Conservation (phyloP, 2,329 filamentous ascomycete genomes). For the Fusarium xylarioides region DNA sequence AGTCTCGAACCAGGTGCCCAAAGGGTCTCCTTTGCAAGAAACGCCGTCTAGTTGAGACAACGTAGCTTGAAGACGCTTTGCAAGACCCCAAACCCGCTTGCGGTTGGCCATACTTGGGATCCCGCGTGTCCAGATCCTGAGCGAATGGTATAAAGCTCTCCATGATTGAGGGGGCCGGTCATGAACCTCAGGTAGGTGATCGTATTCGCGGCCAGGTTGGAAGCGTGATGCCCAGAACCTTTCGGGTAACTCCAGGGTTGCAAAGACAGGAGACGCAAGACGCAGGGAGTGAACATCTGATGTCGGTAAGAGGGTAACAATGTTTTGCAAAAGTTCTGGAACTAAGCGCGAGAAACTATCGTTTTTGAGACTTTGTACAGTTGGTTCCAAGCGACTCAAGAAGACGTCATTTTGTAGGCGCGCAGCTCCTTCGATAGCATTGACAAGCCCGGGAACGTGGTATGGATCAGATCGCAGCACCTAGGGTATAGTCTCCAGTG, state of each 20-base stretch:
- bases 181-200: conserved; percentile 1
- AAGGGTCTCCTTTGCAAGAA: background rate
- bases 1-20: conserved; percentile 8
- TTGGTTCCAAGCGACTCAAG: background rate
- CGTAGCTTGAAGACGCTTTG: background rate
- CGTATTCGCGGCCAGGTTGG: conserved; percentile 10
- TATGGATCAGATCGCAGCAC: background rate
- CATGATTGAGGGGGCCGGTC: conserved; percentile 1
- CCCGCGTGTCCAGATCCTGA: background rate
- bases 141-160: background rate
- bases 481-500: background rate
- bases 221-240: conserved; percentile 30
- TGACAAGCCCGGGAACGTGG: accelerated
- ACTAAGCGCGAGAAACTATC: conserved; percentile 9
- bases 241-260: background rate
- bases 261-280: conserved; percentile 17
- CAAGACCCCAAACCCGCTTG: conserved; percentile 5
- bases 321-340: conserved; percentile 13
- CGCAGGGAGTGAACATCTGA: conserved; percentile 10
- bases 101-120: conserved; percentile 14
- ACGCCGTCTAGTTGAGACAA: background rate
- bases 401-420: background rate
- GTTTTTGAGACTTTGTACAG: background rate
- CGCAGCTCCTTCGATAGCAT: background rate
- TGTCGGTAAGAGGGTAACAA: background rate